phyloP scores from a whole-genome alignment of 2,329 filamentous ascomycete species.

The Colletotrichum paranaense region DNA sequence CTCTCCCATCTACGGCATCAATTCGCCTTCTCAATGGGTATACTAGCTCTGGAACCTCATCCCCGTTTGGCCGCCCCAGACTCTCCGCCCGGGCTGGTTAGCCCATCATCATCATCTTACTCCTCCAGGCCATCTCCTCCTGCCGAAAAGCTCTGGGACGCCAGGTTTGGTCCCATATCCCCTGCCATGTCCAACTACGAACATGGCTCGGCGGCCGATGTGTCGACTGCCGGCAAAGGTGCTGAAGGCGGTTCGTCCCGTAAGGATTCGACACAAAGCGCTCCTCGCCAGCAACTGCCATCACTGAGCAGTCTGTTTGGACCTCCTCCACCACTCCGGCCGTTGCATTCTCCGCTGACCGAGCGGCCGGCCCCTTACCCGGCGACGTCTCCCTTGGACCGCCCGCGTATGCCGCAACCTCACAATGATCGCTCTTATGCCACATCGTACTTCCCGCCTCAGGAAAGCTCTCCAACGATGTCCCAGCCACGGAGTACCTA shows the following conservation, averaged over 20 bases:
- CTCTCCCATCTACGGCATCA: conserved; percentile 7
- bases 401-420: conserved; percentile 52
- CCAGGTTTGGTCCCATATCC: conserved; percentile 54
- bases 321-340: conserved; percentile 55
- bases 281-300: conserved; percentile 61
- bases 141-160: conserved; percentile 58
- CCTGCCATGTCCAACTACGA: conserved; percentile 71
- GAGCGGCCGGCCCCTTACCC: conserved; percentile 57
- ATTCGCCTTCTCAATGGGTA: conserved; percentile 63
- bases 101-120: conserved; percentile 61
- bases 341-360: conserved; percentile 57
- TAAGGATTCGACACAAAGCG: conserved; percentile 45
- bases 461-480: conserved; percentile 46
- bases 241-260: conserved; percentile 50
- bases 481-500: conserved; percentile 59
- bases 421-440: conserved; percentile 51
- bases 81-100: conserved; percentile 66
- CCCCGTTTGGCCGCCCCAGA: conserved; percentile 62
- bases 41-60: conserved; percentile 62
- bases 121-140: conserved; percentile 55
- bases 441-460: conserved; percentile 60
- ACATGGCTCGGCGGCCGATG: conserved; percentile 54
- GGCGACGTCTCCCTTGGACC: conserved; percentile 60
- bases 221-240: conserved; percentile 52
- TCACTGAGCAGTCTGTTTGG: conserved; percentile 69